phyloP scores from a whole-genome alignment of 805 yeast genomes.

The Candida germanica region DNA sequence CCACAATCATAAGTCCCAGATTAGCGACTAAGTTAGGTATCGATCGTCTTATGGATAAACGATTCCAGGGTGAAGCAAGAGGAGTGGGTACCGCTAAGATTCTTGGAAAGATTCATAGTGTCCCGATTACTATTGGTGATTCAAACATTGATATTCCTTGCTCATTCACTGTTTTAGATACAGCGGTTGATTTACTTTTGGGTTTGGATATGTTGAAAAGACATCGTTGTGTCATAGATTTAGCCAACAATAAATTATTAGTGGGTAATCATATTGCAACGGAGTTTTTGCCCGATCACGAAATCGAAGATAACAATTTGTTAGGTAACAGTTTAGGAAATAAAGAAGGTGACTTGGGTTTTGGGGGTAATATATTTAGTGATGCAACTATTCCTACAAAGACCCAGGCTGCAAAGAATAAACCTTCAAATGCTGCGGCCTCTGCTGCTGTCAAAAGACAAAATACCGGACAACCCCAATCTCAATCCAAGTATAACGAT shows the following conservation, averaged over 20 bases:
- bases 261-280: constrained; percentile 72
- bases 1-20: constrained; percentile 75
- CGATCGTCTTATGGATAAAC: constrained; percentile 67
- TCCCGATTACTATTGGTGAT: constrained; percentile 74
- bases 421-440: constrained; percentile 16
- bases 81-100: constrained; percentile 88
- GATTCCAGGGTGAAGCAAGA: constrained; percentile 77
- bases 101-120: constrained; percentile 83
- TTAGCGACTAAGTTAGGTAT: constrained; percentile 74
- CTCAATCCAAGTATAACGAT: constrained; percentile 9
- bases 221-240: constrained; percentile 79
- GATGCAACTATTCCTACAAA: constrained; percentile 11
- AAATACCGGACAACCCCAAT: constrained; percentile 9
- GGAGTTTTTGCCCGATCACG: constrained; percentile 68
- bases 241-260: constrained; percentile 58
- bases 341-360: constrained; percentile 16
- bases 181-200: constrained; percentile 67
- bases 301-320: constrained; percentile 43
- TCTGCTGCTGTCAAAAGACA: constrained; percentile 20
- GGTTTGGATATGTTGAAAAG: constrained; percentile 91
- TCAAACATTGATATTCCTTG: constrained; percentile 39
- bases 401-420: constrained; percentile 8
- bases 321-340: constrained; percentile 16
- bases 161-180: constrained; percentile 51
- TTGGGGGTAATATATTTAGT: constrained; percentile 35